These are phyloP conservation scores for Trichoderma simmonsii DNA, from an alignment of 2,329 filamentous ascomycete species.

Conservation along the genomic window DNA sequence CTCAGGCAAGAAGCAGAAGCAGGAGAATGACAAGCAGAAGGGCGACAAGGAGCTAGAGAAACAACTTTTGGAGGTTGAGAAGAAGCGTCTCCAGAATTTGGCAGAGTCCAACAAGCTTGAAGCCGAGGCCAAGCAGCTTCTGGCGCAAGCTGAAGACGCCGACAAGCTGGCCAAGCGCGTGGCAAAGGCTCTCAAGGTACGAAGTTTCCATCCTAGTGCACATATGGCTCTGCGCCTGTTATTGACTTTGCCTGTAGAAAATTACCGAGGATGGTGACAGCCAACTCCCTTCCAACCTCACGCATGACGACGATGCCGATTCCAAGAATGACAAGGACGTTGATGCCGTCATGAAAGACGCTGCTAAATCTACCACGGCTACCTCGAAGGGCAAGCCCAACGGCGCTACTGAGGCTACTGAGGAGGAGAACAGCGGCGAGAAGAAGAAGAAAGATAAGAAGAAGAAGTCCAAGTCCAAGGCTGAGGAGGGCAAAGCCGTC, in stretches of 20 bases:
- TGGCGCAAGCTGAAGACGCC: slow-evolving; percentile 39
- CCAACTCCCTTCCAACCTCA: background rate
- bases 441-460: slow-evolving; percentile 3
- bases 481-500: background rate
- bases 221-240: background rate
- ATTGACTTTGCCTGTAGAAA: background rate
- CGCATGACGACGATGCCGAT: background rate
- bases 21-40: background rate
- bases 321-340: background rate
- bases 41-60: background rate
- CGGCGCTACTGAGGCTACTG: too few relatives aligned
- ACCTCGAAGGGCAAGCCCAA: too few relatives aligned
- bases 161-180: slow-evolving; percentile 29
- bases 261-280: background rate
- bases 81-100: slow-evolving; percentile 37
- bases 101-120: slow-evolving; percentile 39
- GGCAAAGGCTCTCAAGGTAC: slow-evolving; percentile 14
- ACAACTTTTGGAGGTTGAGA: slow-evolving; percentile 32
- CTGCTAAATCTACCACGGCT: background rate
- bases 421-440: background rate
- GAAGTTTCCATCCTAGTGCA: background rate
- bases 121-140: slow-evolving; percentile 38
- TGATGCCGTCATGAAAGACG: background rate
- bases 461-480: slow-evolving; percentile 5
- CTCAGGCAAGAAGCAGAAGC: background rate